Evolutionary conservation across 495 filamentous ascomycete species (phyloP), one percentile per base, ranked within the genome.

Genomic region (Podospora pseudoanserina): DNA sequence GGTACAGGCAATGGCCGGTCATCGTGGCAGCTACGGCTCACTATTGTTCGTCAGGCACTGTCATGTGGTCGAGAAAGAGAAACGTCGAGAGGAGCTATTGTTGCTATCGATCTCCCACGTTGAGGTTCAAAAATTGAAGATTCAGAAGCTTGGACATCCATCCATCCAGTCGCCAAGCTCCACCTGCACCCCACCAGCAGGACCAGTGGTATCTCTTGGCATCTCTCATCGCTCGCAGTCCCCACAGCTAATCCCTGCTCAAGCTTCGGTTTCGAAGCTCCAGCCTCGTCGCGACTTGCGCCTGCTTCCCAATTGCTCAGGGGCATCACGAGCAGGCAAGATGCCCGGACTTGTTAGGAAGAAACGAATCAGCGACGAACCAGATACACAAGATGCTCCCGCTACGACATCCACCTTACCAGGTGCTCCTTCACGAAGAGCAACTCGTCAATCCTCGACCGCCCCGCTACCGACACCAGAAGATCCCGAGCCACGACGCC

Each of bases 381-480:
- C 23, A 5, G 55, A 58, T 20, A n/a, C 55, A 4, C 23, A 19
- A 23, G 19, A n/a, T 9, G 19, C 34, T 65, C 34, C 67, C 4
- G 30, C 66, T 28, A 23, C 39, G 13, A 9, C 68, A 28, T 18
- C 30, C 34, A 32, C 60, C 11, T 57, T 58, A 27, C 69, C 54
- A 28, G 23, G 53, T 39, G 68, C 70, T 32, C 65, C 68, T 28
- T 27, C 76, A 66, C 80, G 79, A 54, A 78, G 82, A 69, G 74
- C 80, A 64, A 84, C 82, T 61, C 79, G 82, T 64, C 77, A 74
- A 55, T 77, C 79, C 59, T 81, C 81, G 18, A 70, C 72, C 32
- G 68, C 73, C 60, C 76, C 78, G 57, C 72, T 67, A 58, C 62
- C 74, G 19, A 73, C 75, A 15, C 70, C 71, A 55, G 65, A 70